Base-by-base conservation (phyloP, 2,329 filamentous ascomycete genomes). In the Zymoseptoria pseudotritici region DNA sequence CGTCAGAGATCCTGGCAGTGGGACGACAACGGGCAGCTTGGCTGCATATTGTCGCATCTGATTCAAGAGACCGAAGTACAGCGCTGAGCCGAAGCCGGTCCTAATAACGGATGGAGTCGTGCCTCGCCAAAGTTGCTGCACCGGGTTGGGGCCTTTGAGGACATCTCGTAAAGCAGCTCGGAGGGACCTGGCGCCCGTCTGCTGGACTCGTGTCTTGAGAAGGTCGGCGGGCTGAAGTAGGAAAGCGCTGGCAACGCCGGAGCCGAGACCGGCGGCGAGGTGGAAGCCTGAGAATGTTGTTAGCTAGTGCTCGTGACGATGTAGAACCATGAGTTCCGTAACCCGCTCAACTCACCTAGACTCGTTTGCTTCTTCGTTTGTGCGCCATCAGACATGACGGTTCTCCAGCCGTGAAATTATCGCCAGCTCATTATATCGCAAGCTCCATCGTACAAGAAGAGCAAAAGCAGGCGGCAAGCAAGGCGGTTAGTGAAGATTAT, bases 211-310 rank as follows among this genome's bases (percentile, higher is more conserved):
- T 29, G 94, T 99, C 77, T 99, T 99, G 73, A 99, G 86, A 3
- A 99, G 86, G 76, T 99, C 94, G 70, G 94, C 89, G 24, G 94
- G 94, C 75, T 99, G 94, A 17, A 99, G 84, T 58, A 97, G 86
- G 61, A 96, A 86, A 58, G 94, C 92, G 56, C 91, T 94, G 65
- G 90, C 84, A 55, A 96, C 82, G 69, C 94, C 94, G 7, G 92
- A 97, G 70, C 85, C 85, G 58, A 97, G 84, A 64, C 94, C 94
- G 64, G 92, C 93, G 66, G 87, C 77, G 75, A 97, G 96, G 78
- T 97, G 94, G 74, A 90, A 91, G 66, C 84, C 86, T 89, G 68
- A 9, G 13, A 26, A 21, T 50, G 24, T 53, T 55, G 57, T 58
- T 49, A 59, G 52, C 26, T 29, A 8, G 24, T 26, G 24, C 26